These are phyloP conservation scores for Nymphaea thermarum DNA, from an alignment of 164 flowering plant species.

Conservation along the genomic window DNA sequence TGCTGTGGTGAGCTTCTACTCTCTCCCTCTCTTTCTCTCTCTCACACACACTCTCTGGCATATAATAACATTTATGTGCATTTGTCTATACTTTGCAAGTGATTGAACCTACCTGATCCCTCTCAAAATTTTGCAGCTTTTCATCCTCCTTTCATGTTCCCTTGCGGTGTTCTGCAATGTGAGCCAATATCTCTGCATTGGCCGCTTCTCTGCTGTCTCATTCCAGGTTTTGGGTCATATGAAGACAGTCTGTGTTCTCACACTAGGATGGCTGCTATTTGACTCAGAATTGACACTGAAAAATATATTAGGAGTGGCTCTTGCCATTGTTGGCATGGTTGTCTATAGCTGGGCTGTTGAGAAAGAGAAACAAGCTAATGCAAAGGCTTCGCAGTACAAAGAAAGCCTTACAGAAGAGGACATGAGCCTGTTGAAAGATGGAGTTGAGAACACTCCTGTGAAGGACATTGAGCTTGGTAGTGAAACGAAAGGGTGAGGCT, in stretches of 20 bases:
- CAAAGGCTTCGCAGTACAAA: conserved; percentile 13
- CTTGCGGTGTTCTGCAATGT: conserved; percentile 46
- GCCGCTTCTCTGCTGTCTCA: conserved; percentile 46
- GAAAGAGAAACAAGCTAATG: conserved; percentile 19
- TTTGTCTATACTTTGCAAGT: neutral
- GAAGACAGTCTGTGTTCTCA: conserved; percentile 44
- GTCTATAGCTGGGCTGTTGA: conserved; percentile 41
- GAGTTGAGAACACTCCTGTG: conserved; percentile 11
- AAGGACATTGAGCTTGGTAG: conserved; percentile 24
- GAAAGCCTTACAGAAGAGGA: conserved; percentile 22
- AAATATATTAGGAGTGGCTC: conserved; percentile 34
- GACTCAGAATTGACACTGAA: conserved; percentile 32
- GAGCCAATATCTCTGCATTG: conserved; percentile 45
- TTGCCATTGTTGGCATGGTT: conserved; percentile 47
- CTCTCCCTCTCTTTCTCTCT: conserved; percentile 2
- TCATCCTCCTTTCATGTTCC: conserved; percentile 37
- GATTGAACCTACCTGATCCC: neutral
- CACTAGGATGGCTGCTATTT: conserved; percentile 36
- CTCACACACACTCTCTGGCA: neutral
- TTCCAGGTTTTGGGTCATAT: conserved; percentile 53
- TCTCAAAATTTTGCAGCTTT: conserved; percentile 18
- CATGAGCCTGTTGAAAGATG: conserved; percentile 20
- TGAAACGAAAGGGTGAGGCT: conserved; percentile 11
- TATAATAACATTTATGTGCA: too few species aligned
- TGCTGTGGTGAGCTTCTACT: conserved; percentile 41